Evolutionary conservation across 208 protist species (phyloP).

Genomic region (Willaertia magna): DNA sequence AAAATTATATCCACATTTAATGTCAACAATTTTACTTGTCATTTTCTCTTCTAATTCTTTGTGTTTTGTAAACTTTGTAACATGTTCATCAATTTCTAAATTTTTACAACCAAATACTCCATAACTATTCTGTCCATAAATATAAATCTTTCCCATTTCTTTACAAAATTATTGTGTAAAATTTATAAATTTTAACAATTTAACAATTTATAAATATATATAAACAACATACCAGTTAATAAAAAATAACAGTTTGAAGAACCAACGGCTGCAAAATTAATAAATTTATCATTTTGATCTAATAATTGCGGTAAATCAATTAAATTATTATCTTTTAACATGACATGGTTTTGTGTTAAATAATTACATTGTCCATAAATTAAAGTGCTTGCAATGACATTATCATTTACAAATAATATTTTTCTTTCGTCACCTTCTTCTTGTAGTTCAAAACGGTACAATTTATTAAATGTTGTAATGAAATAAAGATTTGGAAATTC

Average conservation of each 20-base stretch:
- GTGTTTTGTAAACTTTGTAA: background rate
- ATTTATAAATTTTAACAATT: background rate
- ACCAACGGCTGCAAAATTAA: background rate
- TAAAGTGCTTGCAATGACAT: no score
- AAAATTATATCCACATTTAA: background rate
- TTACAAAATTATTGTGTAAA: background rate
- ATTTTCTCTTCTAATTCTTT: background rate
- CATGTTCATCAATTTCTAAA: background rate
- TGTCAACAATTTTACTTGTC: background rate
- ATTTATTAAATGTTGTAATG: no score
- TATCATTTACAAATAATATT: no score
- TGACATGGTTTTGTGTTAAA: no score
- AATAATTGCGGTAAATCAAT: background rate
- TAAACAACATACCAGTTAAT: background rate
- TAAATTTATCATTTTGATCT: background rate
- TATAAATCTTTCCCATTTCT: background rate
- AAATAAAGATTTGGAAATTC: no score
- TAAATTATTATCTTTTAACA: no score
- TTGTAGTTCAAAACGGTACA: no score
- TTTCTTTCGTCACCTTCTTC: no score
- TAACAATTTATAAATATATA: background rate
- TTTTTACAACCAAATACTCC: background rate
- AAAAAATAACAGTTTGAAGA: background rate
- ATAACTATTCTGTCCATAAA: background rate
- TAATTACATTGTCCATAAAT: no score